Percentiles rank a stretch among this genome's conserved stretches.
Evolutionary conservation across 2,329 filamentous ascomycete species (phyloP).

Genomic region (Trichoderma sp.): DNA sequence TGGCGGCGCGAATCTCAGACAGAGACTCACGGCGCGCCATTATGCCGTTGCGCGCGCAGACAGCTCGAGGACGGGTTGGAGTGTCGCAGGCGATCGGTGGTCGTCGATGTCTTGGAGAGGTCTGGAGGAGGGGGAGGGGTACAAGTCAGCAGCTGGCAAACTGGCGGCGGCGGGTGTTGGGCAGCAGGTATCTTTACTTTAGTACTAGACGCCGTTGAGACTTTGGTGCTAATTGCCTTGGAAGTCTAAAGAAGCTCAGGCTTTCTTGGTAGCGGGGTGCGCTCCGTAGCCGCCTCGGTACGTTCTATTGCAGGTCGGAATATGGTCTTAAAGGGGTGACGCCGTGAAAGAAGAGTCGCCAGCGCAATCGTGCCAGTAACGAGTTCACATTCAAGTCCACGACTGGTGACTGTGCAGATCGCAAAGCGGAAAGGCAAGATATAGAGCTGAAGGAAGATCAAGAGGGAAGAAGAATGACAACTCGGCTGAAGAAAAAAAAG

Average conservation of each 20-base stretch:
- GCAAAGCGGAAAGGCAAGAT: neutral
- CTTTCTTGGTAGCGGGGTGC: conserved; percentile 8
- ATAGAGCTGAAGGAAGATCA: neutral
- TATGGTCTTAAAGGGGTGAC: neutral
- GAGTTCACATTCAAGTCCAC: neutral
- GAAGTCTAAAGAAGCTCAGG: neutral
- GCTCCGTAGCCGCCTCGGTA: neutral
- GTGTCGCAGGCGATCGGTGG: conserved; percentile 3
- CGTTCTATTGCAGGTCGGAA: neutral
- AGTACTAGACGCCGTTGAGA: conserved; percentile 9
- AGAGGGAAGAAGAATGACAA: neutral
- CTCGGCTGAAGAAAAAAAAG: neutral
- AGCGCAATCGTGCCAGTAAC: neutral
- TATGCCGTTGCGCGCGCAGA: conserved; percentile 33
- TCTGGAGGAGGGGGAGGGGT: conserved; percentile 27
- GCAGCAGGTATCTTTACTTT: conserved; percentile 19
- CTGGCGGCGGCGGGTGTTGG: conserved; percentile 5
- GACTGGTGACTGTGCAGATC: neutral
- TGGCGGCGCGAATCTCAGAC: conserved; percentile 58
- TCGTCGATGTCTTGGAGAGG: conserved; percentile 13
- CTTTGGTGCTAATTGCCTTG: conserved; percentile 7
- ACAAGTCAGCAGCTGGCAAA: conserved; percentile 21
- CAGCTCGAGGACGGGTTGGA: conserved; percentile 1
- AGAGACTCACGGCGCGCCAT: conserved; percentile 57
- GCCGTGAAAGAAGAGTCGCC: neutral